Base-by-base conservation (phyloP, 768 basidiomycete genomes). In the Suillus cothurnatus region DNA sequence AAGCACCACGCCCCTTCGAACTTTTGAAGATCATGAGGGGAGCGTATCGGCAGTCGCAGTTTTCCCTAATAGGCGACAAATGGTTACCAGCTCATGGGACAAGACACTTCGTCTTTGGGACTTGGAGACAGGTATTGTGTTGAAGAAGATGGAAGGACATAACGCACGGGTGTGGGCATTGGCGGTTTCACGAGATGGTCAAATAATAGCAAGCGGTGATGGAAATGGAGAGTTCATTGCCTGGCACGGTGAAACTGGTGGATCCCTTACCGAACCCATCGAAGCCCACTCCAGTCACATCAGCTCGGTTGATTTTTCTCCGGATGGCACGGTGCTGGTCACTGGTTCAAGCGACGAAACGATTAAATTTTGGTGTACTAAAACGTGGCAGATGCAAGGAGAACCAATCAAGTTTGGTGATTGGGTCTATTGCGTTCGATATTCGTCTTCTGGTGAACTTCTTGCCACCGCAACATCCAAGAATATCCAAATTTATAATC, bases 191-290 rank as follows among this genome's bases (percentile, higher is more conserved):
- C n/a, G 45, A 23, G n/a, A 47, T 47, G 45, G 45, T 4, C 45
- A n/a, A 47, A 47, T 5, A 2, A 47, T 47, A 47, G 45, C n/a
- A 47, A n/a, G 45, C 45, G n/a, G 11, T 23, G 45, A 47, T 47
- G 0, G 0, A 1, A 4, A 2, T 0, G 45, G 45, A 47, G 12
- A 23, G 2, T 0, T 47, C n/a, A 47, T 47, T 11, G 45, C n/a
- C 45, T 23, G 45, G 45, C n/a, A 47, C 45, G 45, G 45, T 6
- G 21, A 47, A 47, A 47, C 45, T 12, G 45, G n/a, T 12, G 9
- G 23, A 39, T 39, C 15, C 9, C 5, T 39, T 1, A 6, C 15
- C n/a, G 4, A 6, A 23, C 45, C 11, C n/a, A 47, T 47, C n/a
- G 23, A 47, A 23, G n/a, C 45, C 21, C 21, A 45, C 21, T 21